A percentile compares a stretch with the other conserved stretches of the same genome.
Conservation (phyloP, 441 rosid species). For the Bruguiera hainesii region DNA sequence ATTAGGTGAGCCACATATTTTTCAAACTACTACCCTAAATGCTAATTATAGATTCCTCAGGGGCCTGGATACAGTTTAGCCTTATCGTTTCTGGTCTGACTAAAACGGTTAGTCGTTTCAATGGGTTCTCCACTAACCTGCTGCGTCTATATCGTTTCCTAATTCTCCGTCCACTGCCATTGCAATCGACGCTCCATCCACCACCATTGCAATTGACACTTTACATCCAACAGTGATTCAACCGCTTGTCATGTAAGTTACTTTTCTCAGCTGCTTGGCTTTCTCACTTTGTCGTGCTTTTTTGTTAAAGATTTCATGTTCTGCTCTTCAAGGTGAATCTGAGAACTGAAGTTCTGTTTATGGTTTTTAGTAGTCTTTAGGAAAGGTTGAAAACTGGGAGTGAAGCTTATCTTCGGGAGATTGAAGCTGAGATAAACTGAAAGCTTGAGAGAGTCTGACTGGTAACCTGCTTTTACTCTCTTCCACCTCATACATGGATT, state of each 20-base stretch:
- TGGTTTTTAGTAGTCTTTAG: not conserved
- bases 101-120: too few species aligned
- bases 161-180: too few species aligned
- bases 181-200: too few species aligned
- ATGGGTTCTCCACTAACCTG: too few species aligned
- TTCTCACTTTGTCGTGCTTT: not conserved
- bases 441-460: conserved; percentile 52
- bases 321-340: too few species aligned
- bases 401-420: conserved; percentile 42
- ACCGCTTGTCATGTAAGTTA: conserved; percentile 73
- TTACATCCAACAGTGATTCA: conserved; percentile 21
- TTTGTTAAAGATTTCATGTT: not conserved
- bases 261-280: not conserved
- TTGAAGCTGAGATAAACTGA: conserved; percentile 66
- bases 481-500: conserved; percentile 67
- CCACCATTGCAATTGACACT: too few species aligned
- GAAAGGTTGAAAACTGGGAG: conserved; percentile 68
- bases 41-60: too few species aligned
- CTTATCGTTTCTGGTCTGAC: too few species aligned
- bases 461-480: conserved; percentile 74
- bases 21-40: too few species aligned
- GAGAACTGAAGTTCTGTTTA: not conserved
- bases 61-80: too few species aligned
- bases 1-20: too few species aligned
- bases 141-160: too few species aligned